phyloP scores from a whole-genome alignment of 352 stramenopile species.

The Phytopythium cucurbitacearum region DNA sequence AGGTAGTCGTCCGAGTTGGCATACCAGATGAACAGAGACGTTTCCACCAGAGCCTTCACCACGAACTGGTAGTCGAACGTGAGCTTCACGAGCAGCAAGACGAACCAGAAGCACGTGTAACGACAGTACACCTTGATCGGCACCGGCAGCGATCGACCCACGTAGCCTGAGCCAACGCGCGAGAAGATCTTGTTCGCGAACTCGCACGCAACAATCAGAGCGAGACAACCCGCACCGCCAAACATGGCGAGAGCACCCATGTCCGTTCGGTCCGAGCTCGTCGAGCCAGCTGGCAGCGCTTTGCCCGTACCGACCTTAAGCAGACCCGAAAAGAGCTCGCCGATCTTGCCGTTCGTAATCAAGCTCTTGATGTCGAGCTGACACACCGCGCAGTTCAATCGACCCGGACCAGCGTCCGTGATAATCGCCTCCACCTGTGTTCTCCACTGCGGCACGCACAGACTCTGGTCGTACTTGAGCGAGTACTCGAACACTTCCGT shows the following conservation, averaged over 20 bases:
- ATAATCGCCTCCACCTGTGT: constrained; percentile 45
- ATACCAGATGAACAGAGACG: constrained; percentile 85
- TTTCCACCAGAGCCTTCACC: constrained; percentile 81
- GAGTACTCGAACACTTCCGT: constrained; percentile 19
- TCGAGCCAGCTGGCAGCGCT: constrained; percentile 13
- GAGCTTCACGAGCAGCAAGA: constrained; percentile 71
- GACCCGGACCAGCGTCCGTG: constrained; percentile 39
- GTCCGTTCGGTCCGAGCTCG: constrained; percentile 39
- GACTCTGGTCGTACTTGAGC: constrained; percentile 58
- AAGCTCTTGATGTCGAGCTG: constrained; percentile 60
- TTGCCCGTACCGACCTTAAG: constrained; percentile 38
- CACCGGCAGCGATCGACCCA: constrained; percentile 71
- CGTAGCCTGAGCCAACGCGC: constrained; percentile 62
- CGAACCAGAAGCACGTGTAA: constrained; percentile 82
- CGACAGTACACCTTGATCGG: constrained; percentile 64
- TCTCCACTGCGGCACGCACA: constrained; percentile 56
- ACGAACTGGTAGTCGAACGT: constrained; percentile 87
- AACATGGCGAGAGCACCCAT: constrained; percentile 59
- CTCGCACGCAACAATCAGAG: constrained; percentile 53
- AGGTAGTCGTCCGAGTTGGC: constrained; percentile 65
- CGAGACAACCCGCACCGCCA: constrained; percentile 41
- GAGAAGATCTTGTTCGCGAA: constrained; percentile 72
- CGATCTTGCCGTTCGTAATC: constrained; percentile 63
- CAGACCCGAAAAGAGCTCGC: constrained; percentile 47
- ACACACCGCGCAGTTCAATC: constrained; percentile 76